Percentiles rank a stretch among this genome's conserved stretches.
phyloP scores from a whole-genome alignment of 1,284 basidiomycete genomes.

The Microbotryum scabiosae region DNA sequence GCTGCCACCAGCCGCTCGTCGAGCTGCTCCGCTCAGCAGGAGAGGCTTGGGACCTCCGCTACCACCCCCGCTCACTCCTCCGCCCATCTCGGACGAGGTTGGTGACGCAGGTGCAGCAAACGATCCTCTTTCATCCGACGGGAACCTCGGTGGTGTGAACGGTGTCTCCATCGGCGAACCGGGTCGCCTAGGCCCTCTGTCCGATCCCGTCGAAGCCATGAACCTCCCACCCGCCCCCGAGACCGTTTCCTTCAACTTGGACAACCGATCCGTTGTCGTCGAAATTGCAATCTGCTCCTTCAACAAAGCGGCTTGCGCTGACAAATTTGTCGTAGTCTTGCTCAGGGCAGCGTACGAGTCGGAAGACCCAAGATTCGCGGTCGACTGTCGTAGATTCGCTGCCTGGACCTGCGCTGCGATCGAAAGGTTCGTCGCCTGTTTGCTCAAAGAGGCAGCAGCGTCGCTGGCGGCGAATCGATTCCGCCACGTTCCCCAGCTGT shows the following conservation, averaged over 20 bases:
- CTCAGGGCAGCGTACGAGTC: conserved; percentile 19
- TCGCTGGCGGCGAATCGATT: conserved; percentile 19
- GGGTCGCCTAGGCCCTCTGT: not conserved
- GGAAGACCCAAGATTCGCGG: conserved; percentile 4
- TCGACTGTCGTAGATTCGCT: not conserved
- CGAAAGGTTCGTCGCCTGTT: conserved; percentile 21
- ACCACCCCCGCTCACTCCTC: not conserved
- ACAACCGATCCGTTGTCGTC: conserved; percentile 5
- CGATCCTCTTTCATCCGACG: not conserved
- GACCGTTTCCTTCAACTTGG: conserved; percentile 14
- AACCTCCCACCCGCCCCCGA: conserved; percentile 5
- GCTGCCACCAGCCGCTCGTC: conserved; percentile 9
- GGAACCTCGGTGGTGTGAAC: conserved; percentile 19
- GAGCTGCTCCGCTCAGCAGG: conserved; percentile 10
- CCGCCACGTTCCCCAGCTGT: conserved; percentile 14
- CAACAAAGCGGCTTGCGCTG: conserved; percentile 13
- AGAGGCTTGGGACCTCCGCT: conserved; percentile 22
- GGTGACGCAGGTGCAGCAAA: not conserved
- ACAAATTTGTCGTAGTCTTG: conserved; percentile 16
- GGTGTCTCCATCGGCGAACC: conserved; percentile 21
- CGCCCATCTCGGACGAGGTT: not conserved
- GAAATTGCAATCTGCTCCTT: conserved; percentile 8
- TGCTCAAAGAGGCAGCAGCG: conserved; percentile 14
- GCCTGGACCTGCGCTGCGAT: conserved; percentile 14
- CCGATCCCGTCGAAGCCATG: conserved; percentile 6